Base-by-base conservation (phyloP, 768 basidiomycete species). In the Ramaria sp. region DNA sequence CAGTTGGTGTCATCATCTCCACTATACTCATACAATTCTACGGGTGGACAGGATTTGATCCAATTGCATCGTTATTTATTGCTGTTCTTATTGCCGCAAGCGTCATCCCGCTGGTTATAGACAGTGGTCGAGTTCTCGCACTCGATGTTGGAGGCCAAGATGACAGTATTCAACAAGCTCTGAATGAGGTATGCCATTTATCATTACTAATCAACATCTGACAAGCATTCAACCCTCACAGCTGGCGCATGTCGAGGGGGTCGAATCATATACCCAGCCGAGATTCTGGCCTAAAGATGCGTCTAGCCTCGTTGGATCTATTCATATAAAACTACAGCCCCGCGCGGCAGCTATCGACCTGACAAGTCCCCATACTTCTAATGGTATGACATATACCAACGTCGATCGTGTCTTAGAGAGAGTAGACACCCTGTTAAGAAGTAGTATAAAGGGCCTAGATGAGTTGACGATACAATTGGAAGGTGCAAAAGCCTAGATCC, bases 31-130 rank as follows among this genome's bases (percentile, higher is more conserved):
- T 99, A 58, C 85, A 94, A 65, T 83, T 83, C 58, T 98, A 96
- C 61, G 95, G 96, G 22, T 98, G 94, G 93, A 97, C 95, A 12
- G 93, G 93, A 18, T 99, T 97, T 65, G 96, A 99, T 68, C 96
- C 96, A 0, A 92, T 99, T 57, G 96, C 96, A 0, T 94, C 91
- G 8, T 72, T 99, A 27, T 95, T 99, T 68, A 99, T 99, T 60
- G 96, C 96, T 5, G 70, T 89, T 8, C 71, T 99, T 59, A 99
- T 99, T 61, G 90, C 91, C 20, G 94, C 90, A 5, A 95, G 92
- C 64, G 96, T 99, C 18, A 75, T 95, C 22, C 96, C 96, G 10
- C 81, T 99, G 38, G 92, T 99, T 20, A 78, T 95, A 59, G 96
- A 98, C 66, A 90, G 89, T 0, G 96, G 90, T 1, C 83, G 79